Evolutionary conservation across 2,329 filamentous ascomycete species (phyloP).

Genomic region (Fusarium guadeloupense): DNA sequence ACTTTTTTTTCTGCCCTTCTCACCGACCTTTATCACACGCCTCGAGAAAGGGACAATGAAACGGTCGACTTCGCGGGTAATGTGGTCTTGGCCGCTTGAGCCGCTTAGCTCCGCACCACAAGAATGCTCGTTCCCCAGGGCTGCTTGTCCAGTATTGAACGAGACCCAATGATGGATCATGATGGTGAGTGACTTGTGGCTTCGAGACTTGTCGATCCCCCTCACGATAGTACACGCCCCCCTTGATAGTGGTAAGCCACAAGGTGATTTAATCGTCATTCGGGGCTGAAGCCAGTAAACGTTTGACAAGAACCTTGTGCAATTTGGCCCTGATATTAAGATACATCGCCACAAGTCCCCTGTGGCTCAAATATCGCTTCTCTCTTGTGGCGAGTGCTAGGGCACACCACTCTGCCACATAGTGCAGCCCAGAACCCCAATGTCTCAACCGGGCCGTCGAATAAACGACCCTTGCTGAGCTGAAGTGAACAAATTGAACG

Average conservation of each 20-base stretch:
- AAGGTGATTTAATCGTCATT: slow-evolving; percentile 2
- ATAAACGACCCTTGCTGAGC: slow-evolving; percentile 40
- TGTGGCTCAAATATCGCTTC: slow-evolving; percentile 36
- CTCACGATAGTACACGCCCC: slow-evolving; percentile 33
- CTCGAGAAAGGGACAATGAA: slow-evolving; percentile 5
- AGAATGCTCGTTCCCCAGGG: slow-evolving; percentile 14
- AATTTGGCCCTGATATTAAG: neutral
- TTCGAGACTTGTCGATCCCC: slow-evolving; percentile 39
- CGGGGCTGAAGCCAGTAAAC: slow-evolving; percentile 29
- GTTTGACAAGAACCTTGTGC: neutral
- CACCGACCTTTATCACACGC: slow-evolving; percentile 23
- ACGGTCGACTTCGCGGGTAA: slow-evolving; percentile 4
- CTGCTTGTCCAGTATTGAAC: neutral
- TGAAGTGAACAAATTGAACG: slow-evolving; percentile 32
- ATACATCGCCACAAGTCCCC: slow-evolving; percentile 24
- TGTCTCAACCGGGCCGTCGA: slow-evolving; percentile 37
- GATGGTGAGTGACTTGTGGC: slow-evolving; percentile 43
- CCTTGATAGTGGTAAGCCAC: slow-evolving; percentile 5
- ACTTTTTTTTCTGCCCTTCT: slow-evolving; percentile 1
- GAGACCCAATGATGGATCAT: slow-evolving; percentile 23
- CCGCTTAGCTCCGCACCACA: slow-evolving; percentile 20
- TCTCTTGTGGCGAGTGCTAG: slow-evolving; percentile 21
- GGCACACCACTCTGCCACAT: slow-evolving; percentile 27
- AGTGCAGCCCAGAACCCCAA: slow-evolving; percentile 9
- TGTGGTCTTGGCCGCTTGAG: slow-evolving; percentile 7